Evolutionary conservation across 2,329 filamentous ascomycete genomes (phyloP), one percentile per base, ranked within the genome.

Genomic region (Talaromyces albobiverticillius): DNA sequence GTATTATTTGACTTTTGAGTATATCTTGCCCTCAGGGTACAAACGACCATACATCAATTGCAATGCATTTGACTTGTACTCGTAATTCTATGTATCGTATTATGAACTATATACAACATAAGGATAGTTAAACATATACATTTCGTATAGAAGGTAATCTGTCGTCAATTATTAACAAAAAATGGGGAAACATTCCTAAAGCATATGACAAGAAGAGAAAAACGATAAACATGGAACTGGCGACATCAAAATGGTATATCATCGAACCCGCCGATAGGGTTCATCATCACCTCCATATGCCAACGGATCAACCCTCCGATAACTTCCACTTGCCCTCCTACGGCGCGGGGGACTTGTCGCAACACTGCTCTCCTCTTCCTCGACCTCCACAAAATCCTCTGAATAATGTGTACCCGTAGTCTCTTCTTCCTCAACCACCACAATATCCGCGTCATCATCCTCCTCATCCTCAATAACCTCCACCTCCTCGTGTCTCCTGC

Each of bases 371-470:
- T 57, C 52, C 72, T 66, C 55, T 69, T 63, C 51, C 70, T 72
- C 46, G 70, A 70, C 56, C 68, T 67, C 57, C 70, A 57, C 57
- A 63, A 64, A 46, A 67, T 71, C 51, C 34, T 56, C 54, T n/a
- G 51, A 54, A 13, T 56, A 56, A 29, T 43, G 53, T 9, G 54
- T 56, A 26, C 64, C 63, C 4, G 76, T 77, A 52, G 79, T 73
- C 66, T 83, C 81, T 66, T 84, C 82, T 55, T 81, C 76, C 8
- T 84, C 81, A 66, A 83, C 79, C 2, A 83, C 76, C n/a, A 83
- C 78, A 46, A 82, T 79, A 46, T 81, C 79, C 23, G 46, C 46
- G 9, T 56, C 46, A 13, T 50, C 45, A 6, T 48, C 32, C 8
- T 48, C 47, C 2, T 25, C 10, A 9, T 31, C n/a, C n/a, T n/a